Conservation (phyloP, 1,139 yeast genomes). For the Pneumocystis sp. region DNA sequence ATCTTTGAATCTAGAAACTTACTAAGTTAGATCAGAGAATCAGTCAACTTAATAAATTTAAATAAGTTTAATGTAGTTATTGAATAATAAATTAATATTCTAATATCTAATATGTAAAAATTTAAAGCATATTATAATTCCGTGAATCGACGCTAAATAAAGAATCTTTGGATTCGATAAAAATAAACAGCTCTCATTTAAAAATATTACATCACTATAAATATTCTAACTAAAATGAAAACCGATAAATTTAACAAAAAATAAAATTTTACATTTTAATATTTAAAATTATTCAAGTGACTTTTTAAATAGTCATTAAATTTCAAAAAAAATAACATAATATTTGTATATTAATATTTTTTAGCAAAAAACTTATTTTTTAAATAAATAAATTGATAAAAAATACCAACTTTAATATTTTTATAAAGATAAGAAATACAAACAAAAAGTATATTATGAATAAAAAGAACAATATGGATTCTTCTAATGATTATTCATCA, state of each 20-base stretch:
- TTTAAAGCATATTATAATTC: no score
- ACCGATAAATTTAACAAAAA: not conserved
- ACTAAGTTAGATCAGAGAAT: not conserved
- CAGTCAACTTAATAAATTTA: not conserved
- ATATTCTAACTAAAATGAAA: not conserved
- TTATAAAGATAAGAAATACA: not conserved
- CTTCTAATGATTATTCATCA: not conserved
- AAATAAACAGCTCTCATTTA: not conserved
- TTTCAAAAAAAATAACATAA: not conserved
- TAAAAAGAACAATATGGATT: not conserved
- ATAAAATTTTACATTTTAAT: not conserved
- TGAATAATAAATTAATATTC: not conserved
- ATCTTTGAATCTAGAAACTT: not conserved
- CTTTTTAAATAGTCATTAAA: not conserved
- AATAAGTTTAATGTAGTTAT: not conserved
- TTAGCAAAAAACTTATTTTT: no score
- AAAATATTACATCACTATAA: not conserved
- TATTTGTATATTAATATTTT: no score
- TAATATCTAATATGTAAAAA: no score
- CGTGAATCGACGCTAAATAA: no score
- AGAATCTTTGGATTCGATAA: not conserved
- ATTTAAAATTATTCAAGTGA: not conserved
- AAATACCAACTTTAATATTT: not conserved
- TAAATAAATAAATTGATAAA: no score
- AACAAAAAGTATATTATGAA: not conserved